Base-by-base conservation (phyloP, 2,329 filamentous ascomycete species). In the Pseudogymnoascus destructans region DNA sequence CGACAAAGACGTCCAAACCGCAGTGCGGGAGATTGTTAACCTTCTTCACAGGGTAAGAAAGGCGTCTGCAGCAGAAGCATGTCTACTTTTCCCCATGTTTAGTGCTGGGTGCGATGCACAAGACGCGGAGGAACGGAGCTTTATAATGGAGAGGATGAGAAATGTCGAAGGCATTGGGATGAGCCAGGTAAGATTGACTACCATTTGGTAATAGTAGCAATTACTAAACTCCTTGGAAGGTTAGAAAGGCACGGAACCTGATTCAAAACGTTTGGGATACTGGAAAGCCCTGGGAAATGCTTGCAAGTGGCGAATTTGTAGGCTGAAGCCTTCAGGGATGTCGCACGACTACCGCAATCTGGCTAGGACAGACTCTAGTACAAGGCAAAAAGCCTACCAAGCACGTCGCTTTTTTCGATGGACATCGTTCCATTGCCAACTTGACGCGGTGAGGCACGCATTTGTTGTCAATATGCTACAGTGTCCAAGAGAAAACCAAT, bases 31-130 rank as follows among this genome's bases (percentile, higher is more conserved):
- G 61, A 85, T 92, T 49, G 73, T 88, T 25, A 72, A 74, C 1
- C 79, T 82, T 30, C 73, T 92, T 61, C 74, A 75, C 19, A 79
- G 78, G 35, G 80, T 93, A 55, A 73, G 81, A 10, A 73, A 76
- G 10, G 85, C 86, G 5, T 84, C 84, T 27, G 82, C 82, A 13
- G 86, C 87, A 0, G 88, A 92, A 70, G 83, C 81, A 7, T 89
- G 86, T 65, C 73, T 88, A 15, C 70, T 93, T 36, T 91, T 93
- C 63, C 88, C 89, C 0, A 82, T 93, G 72, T 93, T 93, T 70
- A 87, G 86, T 1, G 88, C 88, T 1, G 89, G 88, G 0, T 91
- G 87, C 63, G 86, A 93, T 68, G 81, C 83, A 0, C 73, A 73
- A 58, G 78, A 82, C 55, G 66, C 73, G 32, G 71, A 70, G 2